Conservation (phyloP, 441 rosid genomes). For the Viola pubescens region DNA sequence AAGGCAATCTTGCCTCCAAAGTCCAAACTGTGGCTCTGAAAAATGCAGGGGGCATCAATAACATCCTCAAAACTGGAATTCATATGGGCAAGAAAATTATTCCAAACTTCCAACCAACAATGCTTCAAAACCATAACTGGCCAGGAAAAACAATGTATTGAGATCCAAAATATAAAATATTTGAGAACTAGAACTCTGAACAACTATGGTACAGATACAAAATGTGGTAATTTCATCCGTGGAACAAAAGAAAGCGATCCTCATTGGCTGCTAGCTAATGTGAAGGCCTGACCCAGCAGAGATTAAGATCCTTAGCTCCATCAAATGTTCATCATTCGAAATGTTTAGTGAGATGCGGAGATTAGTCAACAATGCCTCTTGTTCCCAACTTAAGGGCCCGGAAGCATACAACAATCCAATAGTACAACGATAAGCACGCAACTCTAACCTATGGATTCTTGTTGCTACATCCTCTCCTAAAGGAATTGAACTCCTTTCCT, state of each 20-base stretch:
- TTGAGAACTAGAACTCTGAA: conserved; percentile 23
- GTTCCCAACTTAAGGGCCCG: conserved; percentile 77
- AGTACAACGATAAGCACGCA: conserved; percentile 45
- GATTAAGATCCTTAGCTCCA: conserved; percentile 49
- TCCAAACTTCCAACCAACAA: no score
- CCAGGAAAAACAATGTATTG: conserved; percentile 25
- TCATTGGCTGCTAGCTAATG: conserved; percentile 18
- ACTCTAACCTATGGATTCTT: conserved; percentile 51
- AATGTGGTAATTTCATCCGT: conserved; percentile 23
- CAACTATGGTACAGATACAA: conserved; percentile 24
- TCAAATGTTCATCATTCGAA: conserved; percentile 65
- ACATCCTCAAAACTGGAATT: conserved; percentile 18
- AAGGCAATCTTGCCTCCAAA: conserved; percentile 38
- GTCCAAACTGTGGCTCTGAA: conserved; percentile 33
- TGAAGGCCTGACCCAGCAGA: conserved; percentile 34
- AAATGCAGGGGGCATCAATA: conserved; percentile 42
- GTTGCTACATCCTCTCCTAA: conserved; percentile 28
- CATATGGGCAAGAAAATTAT: no score
- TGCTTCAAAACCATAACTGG: background rate
- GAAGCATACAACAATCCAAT: conserved; percentile 52
- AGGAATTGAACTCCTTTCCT: conserved; percentile 13
- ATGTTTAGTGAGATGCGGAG: conserved; percentile 56
- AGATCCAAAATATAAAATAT: conserved; percentile 23
- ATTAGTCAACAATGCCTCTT: conserved; percentile 55
- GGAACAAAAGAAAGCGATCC: conserved; percentile 14